Conservation (phyloP, 208 protist species). For the Strigomonas galati region DNA sequence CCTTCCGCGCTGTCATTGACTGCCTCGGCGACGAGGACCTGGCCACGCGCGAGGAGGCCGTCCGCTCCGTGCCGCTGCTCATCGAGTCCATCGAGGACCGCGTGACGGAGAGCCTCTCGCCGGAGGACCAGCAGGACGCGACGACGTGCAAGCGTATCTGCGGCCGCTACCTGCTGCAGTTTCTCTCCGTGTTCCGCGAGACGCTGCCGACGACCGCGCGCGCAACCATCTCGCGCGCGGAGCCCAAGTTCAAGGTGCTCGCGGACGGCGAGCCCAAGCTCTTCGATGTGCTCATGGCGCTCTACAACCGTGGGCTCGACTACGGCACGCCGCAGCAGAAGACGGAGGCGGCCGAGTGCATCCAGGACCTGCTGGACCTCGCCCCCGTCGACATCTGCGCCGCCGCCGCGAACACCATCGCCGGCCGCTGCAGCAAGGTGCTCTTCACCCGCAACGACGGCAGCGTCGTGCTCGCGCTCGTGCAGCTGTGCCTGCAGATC, state of each 20-base stretch:
- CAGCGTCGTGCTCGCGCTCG: slow-evolving; percentile 76
- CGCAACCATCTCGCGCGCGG: slow-evolving; percentile 40
- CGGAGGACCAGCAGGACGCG: slow-evolving; percentile 73
- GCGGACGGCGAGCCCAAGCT: slow-evolving; percentile 70
- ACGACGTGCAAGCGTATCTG: slow-evolving; percentile 75
- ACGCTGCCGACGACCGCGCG: slow-evolving; percentile 65
- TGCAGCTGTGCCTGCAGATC: slow-evolving; percentile 80
- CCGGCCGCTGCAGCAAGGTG: slow-evolving; percentile 88
- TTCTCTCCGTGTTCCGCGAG: slow-evolving; percentile 63
- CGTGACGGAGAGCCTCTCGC: slow-evolving; percentile 51
- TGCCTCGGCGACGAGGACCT: slow-evolving; percentile 64
- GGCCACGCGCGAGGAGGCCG: slow-evolving; percentile 36
- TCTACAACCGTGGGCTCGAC: slow-evolving; percentile 88
- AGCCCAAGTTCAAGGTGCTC: slow-evolving; percentile 66
- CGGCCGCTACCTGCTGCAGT: slow-evolving; percentile 83
- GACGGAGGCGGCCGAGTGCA: slow-evolving; percentile 86
- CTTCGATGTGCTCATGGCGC: slow-evolving; percentile 81
- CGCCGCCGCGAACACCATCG: slow-evolving; percentile 69
- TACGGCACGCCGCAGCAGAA: slow-evolving; percentile 84
- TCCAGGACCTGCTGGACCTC: slow-evolving; percentile 81
- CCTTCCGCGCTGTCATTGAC: slow-evolving; percentile 67
- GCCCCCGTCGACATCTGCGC: slow-evolving; percentile 70
- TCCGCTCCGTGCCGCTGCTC: slow-evolving; percentile 56
- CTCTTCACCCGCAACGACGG: slow-evolving; percentile 90
- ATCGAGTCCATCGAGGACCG: slow-evolving; percentile 63